These are phyloP conservation scores for Mortierella claussenii DNA, from an alignment of 192 early-diverging fungal genomes.

Conservation along the genomic window DNA sequence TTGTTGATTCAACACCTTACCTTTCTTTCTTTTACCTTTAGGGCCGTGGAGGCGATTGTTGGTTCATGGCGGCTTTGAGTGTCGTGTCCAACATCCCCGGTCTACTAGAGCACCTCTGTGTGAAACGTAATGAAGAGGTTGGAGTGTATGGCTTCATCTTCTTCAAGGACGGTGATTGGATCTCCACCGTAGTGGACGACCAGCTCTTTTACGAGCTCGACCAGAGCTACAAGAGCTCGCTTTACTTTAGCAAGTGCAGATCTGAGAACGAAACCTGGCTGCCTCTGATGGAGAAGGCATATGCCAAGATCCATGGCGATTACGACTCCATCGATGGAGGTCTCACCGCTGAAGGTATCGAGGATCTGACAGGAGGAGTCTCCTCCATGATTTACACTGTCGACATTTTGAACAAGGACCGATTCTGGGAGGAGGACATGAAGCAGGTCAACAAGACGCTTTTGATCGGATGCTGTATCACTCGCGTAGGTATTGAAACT, in stretches of 20 bases:
- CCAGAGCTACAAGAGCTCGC: constrained; percentile 7
- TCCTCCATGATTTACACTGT: constrained; percentile 20
- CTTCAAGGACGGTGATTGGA: constrained; percentile 61
- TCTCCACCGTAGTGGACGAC: constrained; percentile 58
- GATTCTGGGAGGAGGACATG: constrained; percentile 57
- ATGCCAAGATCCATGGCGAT: constrained; percentile 62
- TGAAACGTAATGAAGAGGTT: constrained; percentile 59
- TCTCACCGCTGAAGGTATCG: constrained; percentile 50
- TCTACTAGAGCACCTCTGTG: constrained; percentile 52
- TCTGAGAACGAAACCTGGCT: constrained; percentile 61
- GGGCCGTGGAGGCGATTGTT: constrained; percentile 58
- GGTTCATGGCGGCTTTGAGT: constrained; percentile 60
- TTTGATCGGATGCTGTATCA: constrained; percentile 30
- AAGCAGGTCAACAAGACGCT: constrained; percentile 21
- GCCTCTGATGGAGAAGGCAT: constrained; percentile 64
- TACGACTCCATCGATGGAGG: constrained; percentile 57
- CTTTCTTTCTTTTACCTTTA: background rate
- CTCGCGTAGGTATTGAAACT: constrained; percentile 3
- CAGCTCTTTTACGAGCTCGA: constrained; percentile 40
- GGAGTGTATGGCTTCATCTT: constrained; percentile 67
- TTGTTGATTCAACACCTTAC: background rate
- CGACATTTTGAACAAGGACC: constrained; percentile 56
- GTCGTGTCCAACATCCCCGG: constrained; percentile 49
- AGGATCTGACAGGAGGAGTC: constrained; percentile 61
- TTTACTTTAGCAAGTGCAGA: constrained; percentile 26